Evolutionary conservation across 140 eudicot genomes (phyloP).

Genomic region (Stevia rebaudiana): DNA sequence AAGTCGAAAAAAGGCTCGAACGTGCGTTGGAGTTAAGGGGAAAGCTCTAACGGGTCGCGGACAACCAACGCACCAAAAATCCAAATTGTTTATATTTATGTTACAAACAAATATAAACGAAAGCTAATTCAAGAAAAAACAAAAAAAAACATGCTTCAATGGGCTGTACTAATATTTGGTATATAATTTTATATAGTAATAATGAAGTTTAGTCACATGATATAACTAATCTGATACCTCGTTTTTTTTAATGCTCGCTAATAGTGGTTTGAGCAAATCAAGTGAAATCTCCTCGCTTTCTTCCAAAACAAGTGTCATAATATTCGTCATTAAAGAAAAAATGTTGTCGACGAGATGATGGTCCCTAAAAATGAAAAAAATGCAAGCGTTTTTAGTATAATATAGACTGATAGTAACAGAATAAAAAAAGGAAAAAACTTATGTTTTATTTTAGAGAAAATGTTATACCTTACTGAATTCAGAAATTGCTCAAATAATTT

Average conservation of each 20-base stretch:
- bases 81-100: too few relatives aligned
- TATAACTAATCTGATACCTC: conserved; percentile 35
- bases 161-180: too few relatives aligned
- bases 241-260: conserved; percentile 46
- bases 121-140: too few relatives aligned
- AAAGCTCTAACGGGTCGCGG: too few relatives aligned
- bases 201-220: background rate
- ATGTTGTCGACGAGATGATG: conserved; percentile 43
- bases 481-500: conserved; percentile 80
- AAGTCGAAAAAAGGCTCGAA: too few relatives aligned
- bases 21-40: too few relatives aligned
- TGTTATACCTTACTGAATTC: conserved; percentile 56
- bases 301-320: conserved; percentile 83
- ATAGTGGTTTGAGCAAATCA: conserved; percentile 51
- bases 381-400: background rate
- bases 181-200: too few relatives aligned
- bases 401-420: background rate
- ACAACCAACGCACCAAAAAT: too few relatives aligned
- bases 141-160: too few relatives aligned
- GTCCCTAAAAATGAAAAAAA: conserved; percentile 41
- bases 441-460: background rate
- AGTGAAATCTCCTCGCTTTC: conserved; percentile 81
- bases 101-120: too few relatives aligned
- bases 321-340: conserved; percentile 58
- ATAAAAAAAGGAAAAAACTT: background rate